Conservation (phyloP, 768 basidiomycete species). For the Lactarius psammicola region DNA sequence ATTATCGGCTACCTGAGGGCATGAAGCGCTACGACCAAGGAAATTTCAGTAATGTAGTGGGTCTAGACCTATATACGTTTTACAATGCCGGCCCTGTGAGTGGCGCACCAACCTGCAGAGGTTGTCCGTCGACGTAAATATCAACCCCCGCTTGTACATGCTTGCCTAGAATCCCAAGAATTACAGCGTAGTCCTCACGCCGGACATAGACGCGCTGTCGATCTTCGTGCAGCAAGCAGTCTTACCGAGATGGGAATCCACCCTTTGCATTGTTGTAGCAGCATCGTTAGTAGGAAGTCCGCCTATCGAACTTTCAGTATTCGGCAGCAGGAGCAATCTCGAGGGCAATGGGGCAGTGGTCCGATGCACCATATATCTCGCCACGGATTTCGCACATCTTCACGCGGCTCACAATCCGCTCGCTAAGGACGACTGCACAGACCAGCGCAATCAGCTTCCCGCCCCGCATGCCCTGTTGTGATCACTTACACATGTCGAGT, state of each 20-base stretch:
- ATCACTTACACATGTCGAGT: slow-evolving; percentile 71
- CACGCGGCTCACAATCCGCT: slow-evolving; percentile 60
- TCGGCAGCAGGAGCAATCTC: slow-evolving; percentile 48
- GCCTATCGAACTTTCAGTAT: background rate
- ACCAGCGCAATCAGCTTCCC: background rate
- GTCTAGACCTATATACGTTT: background rate
- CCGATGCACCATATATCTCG: slow-evolving; percentile 85
- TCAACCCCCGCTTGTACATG: background rate
- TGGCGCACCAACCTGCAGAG: background rate
- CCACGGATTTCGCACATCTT: slow-evolving; percentile 83
- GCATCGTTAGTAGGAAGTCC: too few relatives aligned
- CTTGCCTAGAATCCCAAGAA: background rate
- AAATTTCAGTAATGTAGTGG: background rate
- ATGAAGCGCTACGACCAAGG: too few relatives aligned
- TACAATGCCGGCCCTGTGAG: too few relatives aligned
- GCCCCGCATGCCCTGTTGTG: slow-evolving; percentile 8
- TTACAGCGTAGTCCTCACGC: background rate
- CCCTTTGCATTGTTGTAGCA: background rate
- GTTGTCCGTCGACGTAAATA: background rate
- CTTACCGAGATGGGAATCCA: background rate
- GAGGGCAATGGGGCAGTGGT: slow-evolving; percentile 79
- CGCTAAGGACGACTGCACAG: slow-evolving; percentile 68
- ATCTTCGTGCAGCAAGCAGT: background rate
- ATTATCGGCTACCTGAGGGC: too few relatives aligned
- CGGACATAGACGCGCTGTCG: background rate